phyloP scores from a whole-genome alignment of 495 filamentous ascomycete species.

The Zalerion maritima region DNA sequence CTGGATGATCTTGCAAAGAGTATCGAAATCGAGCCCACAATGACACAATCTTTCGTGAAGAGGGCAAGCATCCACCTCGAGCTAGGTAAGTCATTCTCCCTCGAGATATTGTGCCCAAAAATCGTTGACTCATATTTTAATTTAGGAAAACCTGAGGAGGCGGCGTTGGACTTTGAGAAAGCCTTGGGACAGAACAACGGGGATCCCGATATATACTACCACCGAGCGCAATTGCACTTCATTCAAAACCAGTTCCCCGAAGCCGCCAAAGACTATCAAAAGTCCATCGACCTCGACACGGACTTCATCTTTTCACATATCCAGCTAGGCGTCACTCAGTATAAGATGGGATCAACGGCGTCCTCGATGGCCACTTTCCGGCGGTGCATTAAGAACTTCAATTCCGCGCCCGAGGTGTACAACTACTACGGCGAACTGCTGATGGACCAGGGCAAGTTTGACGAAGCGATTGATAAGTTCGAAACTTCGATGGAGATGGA shows the following conservation, averaged over 20 bases:
- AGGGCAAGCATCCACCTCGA: constrained; percentile 96
- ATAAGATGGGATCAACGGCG: constrained; percentile 98
- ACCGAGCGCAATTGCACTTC: constrained; percentile 96
- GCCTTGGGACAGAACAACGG: constrained; percentile 73
- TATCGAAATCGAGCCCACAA: constrained; percentile 67
- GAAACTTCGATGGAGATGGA: constrained; percentile 97
- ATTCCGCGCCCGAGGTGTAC: constrained; percentile 91
- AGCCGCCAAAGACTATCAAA: constrained; percentile 96
- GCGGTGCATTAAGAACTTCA: constrained; percentile 95
- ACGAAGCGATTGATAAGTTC: constrained; percentile 95
- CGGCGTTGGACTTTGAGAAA: constrained; percentile 72
- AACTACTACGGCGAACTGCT: constrained; percentile 99
- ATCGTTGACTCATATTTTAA: constrained; percentile 11
- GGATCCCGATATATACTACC: constrained; percentile 98
- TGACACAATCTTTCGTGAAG: constrained; percentile 98
- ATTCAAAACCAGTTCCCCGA: constrained; percentile 86
- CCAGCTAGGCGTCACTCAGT: constrained; percentile 97
- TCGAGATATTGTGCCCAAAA: constrained; percentile 1
- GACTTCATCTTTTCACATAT: constrained; percentile 99
- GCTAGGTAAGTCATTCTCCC: constrained; percentile 46
- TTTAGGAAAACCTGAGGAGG: constrained; percentile 69
- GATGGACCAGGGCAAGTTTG: constrained; percentile 87
- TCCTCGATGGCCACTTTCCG: constrained; percentile 98
- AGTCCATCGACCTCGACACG: constrained; percentile 90
- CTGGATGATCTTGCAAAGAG: constrained; percentile 78